Evolutionary conservation across 495 filamentous ascomycete species (phyloP).

Genomic region (Podospora pseudoanserina): DNA sequence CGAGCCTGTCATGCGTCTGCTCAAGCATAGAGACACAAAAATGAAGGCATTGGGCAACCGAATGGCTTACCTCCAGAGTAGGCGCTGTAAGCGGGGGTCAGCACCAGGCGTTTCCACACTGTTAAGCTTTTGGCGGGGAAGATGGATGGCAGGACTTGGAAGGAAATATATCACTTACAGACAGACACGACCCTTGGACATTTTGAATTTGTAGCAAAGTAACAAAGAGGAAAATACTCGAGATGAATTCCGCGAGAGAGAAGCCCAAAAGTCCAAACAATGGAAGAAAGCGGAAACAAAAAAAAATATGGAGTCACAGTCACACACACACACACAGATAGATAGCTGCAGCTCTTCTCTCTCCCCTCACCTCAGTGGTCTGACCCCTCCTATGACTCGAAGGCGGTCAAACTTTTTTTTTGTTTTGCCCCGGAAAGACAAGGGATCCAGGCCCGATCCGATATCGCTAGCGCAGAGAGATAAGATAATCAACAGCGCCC

Average conservation of each 20-base stretch:
- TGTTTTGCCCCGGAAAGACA: neutral
- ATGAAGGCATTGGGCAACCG: neutral
- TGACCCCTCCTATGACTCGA: conserved; percentile 16
- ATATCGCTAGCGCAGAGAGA: conserved; percentile 15
- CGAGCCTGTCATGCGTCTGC: neutral
- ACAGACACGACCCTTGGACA: conserved; percentile 47
- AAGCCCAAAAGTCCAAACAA: neutral
- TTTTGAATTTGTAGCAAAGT: conserved; percentile 6
- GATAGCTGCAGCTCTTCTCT: neutral
- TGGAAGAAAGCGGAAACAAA: conserved; percentile 5
- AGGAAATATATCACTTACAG: conserved; percentile 33
- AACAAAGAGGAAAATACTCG: neutral
- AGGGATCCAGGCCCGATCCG: neutral
- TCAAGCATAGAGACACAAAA: neutral
- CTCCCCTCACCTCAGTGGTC: neutral
- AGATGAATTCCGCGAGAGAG: neutral
- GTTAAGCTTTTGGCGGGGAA: conserved; percentile 1
- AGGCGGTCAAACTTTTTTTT: conserved; percentile 15
- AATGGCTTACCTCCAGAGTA: conserved; percentile 41
- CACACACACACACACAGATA: neutral
- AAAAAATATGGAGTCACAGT: neutral
- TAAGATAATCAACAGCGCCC: conserved; percentile 2
- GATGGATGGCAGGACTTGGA: conserved; percentile 1
- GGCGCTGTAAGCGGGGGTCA: conserved; percentile 34
- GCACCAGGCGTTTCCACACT: neutral